A percentile compares a stretch with the other conserved stretches of the same genome.
These are phyloP conservation scores for Rhodotorula sp. DNA, from an alignment of 1,284 basidiomycete species.

Conservation along the genomic window DNA sequence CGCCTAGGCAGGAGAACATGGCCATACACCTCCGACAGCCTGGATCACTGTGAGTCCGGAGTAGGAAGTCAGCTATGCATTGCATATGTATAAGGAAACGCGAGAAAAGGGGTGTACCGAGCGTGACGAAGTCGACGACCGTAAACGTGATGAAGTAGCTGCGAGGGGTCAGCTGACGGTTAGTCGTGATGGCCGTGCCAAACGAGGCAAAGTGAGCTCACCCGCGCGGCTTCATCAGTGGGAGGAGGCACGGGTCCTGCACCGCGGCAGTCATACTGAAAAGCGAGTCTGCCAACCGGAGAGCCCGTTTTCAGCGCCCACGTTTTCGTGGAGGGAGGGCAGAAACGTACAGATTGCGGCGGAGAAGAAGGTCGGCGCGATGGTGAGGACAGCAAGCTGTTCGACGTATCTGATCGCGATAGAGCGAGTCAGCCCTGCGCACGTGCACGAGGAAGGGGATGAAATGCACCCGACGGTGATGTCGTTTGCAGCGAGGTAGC, in stretches of 20 bases:
- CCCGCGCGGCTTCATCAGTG: not conserved
- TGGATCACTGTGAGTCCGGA: not conserved
- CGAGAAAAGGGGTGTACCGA: not conserved
- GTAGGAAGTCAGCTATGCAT: not conserved
- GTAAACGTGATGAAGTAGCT: not conserved
- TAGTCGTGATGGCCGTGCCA: too few relatives aligned
- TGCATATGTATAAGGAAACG: not conserved
- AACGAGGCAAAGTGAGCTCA: not conserved
- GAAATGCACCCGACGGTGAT: conserved; percentile 2
- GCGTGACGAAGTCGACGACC: not conserved
- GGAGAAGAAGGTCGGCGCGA: conserved; percentile 17
- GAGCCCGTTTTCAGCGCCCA: not conserved
- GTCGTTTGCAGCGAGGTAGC: not conserved
- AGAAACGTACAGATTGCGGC: conserved; percentile 2
- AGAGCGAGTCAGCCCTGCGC: not conserved
- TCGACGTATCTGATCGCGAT: conserved; percentile 2
- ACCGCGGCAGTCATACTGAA: not conserved
- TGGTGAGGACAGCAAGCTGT: conserved; percentile 10
- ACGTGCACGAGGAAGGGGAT: not conserved
- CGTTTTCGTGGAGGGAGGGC: not conserved
- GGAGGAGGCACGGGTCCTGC: not conserved
- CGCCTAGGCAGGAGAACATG: too few relatives aligned
- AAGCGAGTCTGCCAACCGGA: not conserved
- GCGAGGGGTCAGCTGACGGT: too few relatives aligned
- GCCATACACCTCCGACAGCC: not conserved